Evolutionary conservation across 2,329 filamentous ascomycete genomes (phyloP).

Genomic region (Fusarium sp.): DNA sequence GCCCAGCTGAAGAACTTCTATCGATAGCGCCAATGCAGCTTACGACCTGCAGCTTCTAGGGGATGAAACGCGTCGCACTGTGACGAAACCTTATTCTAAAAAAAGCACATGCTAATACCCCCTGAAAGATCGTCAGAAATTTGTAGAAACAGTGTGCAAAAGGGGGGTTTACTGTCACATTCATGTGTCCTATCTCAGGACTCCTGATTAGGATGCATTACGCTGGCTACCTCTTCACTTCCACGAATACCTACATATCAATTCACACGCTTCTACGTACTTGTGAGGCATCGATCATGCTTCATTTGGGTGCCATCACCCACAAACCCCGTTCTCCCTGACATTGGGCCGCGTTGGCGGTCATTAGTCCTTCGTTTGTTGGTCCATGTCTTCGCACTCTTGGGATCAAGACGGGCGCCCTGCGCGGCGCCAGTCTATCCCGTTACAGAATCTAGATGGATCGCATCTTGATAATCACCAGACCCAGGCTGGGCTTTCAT

Average conservation of each 20-base stretch:
- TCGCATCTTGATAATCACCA: conserved; percentile 32
- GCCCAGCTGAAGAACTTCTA: conserved; percentile 19
- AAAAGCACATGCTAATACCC: conserved; percentile 33
- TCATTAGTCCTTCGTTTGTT: conserved; percentile 35
- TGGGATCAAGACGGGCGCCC: conserved; percentile 48
- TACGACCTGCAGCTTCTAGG: conserved; percentile 35
- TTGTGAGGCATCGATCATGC: conserved; percentile 41
- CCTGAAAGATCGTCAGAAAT: conserved; percentile 4
- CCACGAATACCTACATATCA: conserved; percentile 25
- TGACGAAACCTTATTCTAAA: conserved; percentile 42
- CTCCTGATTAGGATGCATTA: conserved; percentile 43
- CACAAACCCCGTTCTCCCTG: conserved; percentile 30
- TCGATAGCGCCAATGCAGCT: conserved; percentile 27
- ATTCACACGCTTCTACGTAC: conserved; percentile 23
- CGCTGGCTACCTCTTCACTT: conserved; percentile 36
- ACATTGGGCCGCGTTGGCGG: conserved; percentile 46
- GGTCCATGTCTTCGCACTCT: conserved; percentile 52
- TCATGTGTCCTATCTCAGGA: conserved; percentile 33
- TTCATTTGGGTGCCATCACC: conserved; percentile 22
- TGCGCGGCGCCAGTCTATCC: conserved; percentile 70
- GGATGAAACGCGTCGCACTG: conserved; percentile 42
- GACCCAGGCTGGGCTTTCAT: conserved; percentile 22
- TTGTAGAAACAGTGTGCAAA: conserved; percentile 40
- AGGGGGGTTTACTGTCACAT: conserved; percentile 27
- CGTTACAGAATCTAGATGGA: conserved; percentile 73